Percentiles rank a stretch among this genome's conserved stretches.
phyloP scores from a whole-genome alignment of 257 asterid species.

The Sherardia arvensis region DNA sequence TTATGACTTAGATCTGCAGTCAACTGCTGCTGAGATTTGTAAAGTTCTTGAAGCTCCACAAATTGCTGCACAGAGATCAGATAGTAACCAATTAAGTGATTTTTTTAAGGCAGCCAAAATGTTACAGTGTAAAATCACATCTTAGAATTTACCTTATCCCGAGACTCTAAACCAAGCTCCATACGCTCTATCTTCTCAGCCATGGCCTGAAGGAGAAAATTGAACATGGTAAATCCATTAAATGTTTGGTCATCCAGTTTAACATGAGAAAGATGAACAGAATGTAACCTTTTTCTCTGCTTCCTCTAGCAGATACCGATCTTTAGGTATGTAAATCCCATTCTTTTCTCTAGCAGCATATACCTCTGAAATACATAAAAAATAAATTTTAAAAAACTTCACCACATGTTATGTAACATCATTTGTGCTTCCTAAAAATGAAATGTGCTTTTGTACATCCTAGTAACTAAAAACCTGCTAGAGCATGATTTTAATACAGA shows the following conservation, averaged over 20 bases:
- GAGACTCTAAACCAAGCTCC: constrained; percentile 86
- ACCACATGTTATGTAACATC: not conserved
- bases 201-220: constrained; percentile 59
- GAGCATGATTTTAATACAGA: constrained; percentile 11
- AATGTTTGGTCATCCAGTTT: constrained; percentile 3
- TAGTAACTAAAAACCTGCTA: too few species aligned
- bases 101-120: not conserved
- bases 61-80: constrained; percentile 52
- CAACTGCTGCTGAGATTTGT: constrained; percentile 75
- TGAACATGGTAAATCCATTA: constrained; percentile 2
- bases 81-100: not conserved
- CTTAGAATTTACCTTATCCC: constrained; percentile 63
- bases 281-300: constrained; percentile 86
- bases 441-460: not conserved
- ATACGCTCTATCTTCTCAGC: constrained; percentile 85
- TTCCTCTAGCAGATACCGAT: constrained; percentile 94
- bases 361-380: constrained; percentile 57
- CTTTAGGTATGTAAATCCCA: constrained; percentile 93
- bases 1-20: constrained; percentile 59
- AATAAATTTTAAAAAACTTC: constrained; percentile 4
- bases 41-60: constrained; percentile 72
- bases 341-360: constrained; percentile 99
- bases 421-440: not conserved
- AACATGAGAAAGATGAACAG: constrained; percentile 11
- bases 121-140: not conserved